Evolutionary conservation across 2,329 filamentous ascomycete species (phyloP).

Genomic region (Talaromyces rugulosus): DNA sequence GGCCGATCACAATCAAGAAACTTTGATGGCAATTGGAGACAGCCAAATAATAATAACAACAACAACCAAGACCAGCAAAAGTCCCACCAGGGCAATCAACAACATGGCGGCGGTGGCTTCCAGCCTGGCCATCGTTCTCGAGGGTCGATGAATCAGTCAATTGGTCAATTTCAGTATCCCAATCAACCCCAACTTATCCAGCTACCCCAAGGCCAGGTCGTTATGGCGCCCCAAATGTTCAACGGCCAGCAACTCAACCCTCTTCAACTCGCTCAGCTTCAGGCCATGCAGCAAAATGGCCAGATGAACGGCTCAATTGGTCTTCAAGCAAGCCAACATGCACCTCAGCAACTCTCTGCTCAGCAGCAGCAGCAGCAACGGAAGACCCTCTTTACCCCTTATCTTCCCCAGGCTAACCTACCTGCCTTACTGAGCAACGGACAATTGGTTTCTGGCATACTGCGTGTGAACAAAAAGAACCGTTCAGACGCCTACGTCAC

Average conservation of each 20-base stretch:
- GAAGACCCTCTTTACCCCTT: slow-evolving; percentile 97
- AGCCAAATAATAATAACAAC: slow-evolving; percentile 56
- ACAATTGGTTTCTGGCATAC: slow-evolving; percentile 90
- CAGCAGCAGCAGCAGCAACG: slow-evolving; percentile 74
- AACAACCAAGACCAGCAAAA: slow-evolving; percentile 49
- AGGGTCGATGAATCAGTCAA: slow-evolving; percentile 79
- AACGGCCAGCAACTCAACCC: slow-evolving; percentile 80
- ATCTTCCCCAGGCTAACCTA: slow-evolving; percentile 88
- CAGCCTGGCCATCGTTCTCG: slow-evolving; percentile 88
- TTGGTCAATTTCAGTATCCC: slow-evolving; percentile 85
- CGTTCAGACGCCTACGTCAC: slow-evolving; percentile 97
- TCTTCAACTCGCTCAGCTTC: slow-evolving; percentile 82
- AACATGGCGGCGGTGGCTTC: slow-evolving; percentile 70
- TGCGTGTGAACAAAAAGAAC: slow-evolving; percentile 99
- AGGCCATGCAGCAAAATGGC: slow-evolving; percentile 88
- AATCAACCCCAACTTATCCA: slow-evolving; percentile 84
- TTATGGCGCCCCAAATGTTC: slow-evolving; percentile 80
- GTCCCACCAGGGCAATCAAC: slow-evolving; percentile 58
- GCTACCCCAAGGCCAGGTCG: slow-evolving; percentile 75
- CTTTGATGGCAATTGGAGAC: slow-evolving; percentile 97
- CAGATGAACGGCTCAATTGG: slow-evolving; percentile 77
- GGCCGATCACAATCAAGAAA: slow-evolving; percentile 81
- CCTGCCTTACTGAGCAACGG: slow-evolving; percentile 87
- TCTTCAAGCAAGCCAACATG: slow-evolving; percentile 66
- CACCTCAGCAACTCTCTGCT: slow-evolving; percentile 57